Base-by-base conservation (phyloP, 2,329 filamentous ascomycete genomes). In the Ophiosphaerella herpotricha region DNA sequence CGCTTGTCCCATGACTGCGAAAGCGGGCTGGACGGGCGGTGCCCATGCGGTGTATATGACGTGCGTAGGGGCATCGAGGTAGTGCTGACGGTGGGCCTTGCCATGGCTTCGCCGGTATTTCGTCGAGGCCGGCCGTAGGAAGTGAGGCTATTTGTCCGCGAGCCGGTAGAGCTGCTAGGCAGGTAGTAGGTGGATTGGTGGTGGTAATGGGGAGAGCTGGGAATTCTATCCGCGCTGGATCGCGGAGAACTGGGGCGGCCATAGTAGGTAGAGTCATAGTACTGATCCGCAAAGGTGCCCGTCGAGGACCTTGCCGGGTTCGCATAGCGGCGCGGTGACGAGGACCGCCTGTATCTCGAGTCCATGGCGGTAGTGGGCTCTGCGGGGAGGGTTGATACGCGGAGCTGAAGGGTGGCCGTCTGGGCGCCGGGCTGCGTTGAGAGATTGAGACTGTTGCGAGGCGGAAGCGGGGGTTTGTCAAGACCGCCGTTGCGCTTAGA, bases 101-200 rank as follows among this genome's bases (percentile, higher is more conserved):
- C 57, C 47, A 55, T 55, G 43, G 59, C 63, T 48, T 67, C 75
- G 57, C 74, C 69, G 7, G 77, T 79, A 36, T 75, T 77, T 7
- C 77, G 68, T 31, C 78, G 73, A 4, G 77, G 77, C 49, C 78
- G 69, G 39, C 75, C 74, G 7, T 79, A 79, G 7, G 74, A 65
- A 55, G 78, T 73, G 59, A 65, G 47, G 42, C 52, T 66, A 39
- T 51, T 58, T 5, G 57, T 38, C 23, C 69, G 66, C 7, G 68
- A 64, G 51, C 60, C 47, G 61, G 64, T 54, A 13, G 67, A 61
- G 48, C 43, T 60, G 54, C 43, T 63, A 36, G 66, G 63, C 9
- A 57, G 46, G 46, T 71, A 66, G 39, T 61, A 61, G 26, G 38
- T 42, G 16, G 56, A 45, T 41, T 52, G 46, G 46, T 67, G 62